These are phyloP conservation scores for Lasiosphaeria ovina DNA, from an alignment of 495 filamentous ascomycete species.

Conservation along the genomic window DNA sequence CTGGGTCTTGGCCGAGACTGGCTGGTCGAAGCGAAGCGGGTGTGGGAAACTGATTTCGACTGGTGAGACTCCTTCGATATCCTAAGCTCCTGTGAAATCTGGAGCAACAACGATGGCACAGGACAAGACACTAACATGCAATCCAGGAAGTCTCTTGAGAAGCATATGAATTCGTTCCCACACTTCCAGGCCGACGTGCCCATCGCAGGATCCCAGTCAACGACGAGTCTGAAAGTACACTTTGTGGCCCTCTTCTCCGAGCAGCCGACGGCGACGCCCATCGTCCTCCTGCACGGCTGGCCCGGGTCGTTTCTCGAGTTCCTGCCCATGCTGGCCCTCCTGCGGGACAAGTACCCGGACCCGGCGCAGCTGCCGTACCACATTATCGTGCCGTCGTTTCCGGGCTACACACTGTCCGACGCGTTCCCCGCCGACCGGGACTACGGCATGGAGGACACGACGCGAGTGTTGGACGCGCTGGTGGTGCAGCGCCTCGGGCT, in stretches of 20 bases:
- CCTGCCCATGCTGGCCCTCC: constrained; percentile 37
- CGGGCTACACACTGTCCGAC: constrained; percentile 60
- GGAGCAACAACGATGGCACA: no score
- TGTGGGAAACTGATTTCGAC: constrained; percentile 49
- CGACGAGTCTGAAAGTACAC: constrained; percentile 54
- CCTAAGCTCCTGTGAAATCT: no score
- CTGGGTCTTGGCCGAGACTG: constrained; percentile 59
- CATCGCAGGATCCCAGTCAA: constrained; percentile 30
- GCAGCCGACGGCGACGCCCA: constrained; percentile 56
- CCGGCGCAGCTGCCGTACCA: constrained; percentile 59
- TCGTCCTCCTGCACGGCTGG: constrained; percentile 51
- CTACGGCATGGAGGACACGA: constrained; percentile 41
- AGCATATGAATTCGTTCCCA: constrained; percentile 60
- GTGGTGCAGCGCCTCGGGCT: constrained; percentile 59
- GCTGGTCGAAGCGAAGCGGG: constrained; percentile 52
- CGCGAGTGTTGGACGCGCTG: constrained; percentile 52
- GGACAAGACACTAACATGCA: no score
- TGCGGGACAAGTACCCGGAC: constrained; percentile 48
- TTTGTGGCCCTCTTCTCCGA: constrained; percentile 62
- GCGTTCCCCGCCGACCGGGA: constrained; percentile 49
- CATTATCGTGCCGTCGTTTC: constrained; percentile 61
- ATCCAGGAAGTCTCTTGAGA: constrained; percentile 38
- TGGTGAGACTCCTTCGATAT: constrained; percentile 32
- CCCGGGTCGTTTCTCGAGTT: constrained; percentile 60
- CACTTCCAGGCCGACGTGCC: constrained; percentile 56